Base-by-base conservation (phyloP, 176 grass and related monocot genomes). In the Bromus sterilis region DNA sequence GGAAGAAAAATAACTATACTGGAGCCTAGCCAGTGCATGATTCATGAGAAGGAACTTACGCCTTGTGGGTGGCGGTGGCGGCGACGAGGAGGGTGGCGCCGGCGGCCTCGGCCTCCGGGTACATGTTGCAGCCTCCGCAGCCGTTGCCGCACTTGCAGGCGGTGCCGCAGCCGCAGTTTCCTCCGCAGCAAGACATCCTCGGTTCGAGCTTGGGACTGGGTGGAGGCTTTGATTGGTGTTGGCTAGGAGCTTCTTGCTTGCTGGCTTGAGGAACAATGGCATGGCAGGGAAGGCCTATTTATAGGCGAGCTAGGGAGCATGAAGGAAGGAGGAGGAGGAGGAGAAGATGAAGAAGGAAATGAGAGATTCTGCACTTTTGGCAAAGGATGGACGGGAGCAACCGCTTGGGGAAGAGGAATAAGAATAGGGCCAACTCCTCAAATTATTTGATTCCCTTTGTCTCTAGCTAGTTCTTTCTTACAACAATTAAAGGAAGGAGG, bases 131-230 rank as follows among this genome's bases (percentile, higher is more conserved):
- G 82, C 89, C 86, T 25, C 78, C 78, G 65, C 89, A 91, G 43
- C 77, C 66, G 21, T 32, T 91, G 71, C 86, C 86, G 49, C 89
- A 91, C 37, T 24, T 65, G 86, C 89, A 88, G 63, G 65, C 14
- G 33, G 35, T 62, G 81, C 81, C 68, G 56, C 89, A 91, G 6
- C 80, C 79, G 82, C 89, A 88, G 58, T 75, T 91, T 6, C 85
- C 81, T 20, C 56, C 78, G 56, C 85, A 85, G 85, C 89, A 91
- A 66, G 89, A 91, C 89, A 91, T 91, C 12, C 74, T 91, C 26
- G 44, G 49, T 26, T 55, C 57, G 64, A 58, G 79, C 55, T 75
- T 79, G 40, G 3, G 78, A 66, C 57, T 25, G 23, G 39, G 26
- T 42, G 40, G 40, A 71, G 24, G 40, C 13, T 28, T 18, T 71